Evolutionary conservation across 2,329 filamentous ascomycete species (phyloP).

Genomic region (Aspergillus hortae): DNA sequence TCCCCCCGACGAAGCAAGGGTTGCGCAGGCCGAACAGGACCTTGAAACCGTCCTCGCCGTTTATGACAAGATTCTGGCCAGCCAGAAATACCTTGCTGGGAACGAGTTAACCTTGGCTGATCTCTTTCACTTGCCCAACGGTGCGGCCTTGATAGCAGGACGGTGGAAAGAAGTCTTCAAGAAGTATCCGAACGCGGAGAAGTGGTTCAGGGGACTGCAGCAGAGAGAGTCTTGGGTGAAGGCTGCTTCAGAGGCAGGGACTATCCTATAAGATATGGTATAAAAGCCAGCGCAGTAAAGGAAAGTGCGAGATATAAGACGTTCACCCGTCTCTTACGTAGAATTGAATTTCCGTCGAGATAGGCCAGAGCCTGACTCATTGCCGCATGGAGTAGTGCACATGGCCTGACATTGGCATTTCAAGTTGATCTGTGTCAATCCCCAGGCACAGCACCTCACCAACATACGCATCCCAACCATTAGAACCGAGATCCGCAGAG

Average conservation of each 20-base stretch:
- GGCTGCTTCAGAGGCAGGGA: not conserved
- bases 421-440: no score
- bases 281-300: no score
- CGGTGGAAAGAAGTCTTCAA: not conserved
- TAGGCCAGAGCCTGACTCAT: no score
- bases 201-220: conserved; percentile 1
- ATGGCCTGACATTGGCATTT: no score
- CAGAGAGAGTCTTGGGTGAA: not conserved
- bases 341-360: no score
- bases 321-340: no score
- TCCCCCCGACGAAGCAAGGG: not conserved
- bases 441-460: no score
- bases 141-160: not conserved
- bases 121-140: not conserved
- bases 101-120: not conserved
- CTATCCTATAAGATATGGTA: not conserved
- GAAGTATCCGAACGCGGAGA: not conserved
- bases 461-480: no score
- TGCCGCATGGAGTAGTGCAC: no score
- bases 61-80: not conserved
- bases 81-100: not conserved
- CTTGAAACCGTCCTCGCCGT: not conserved
- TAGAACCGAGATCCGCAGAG: no score
- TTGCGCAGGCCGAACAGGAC: not conserved
- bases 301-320: no score